These are phyloP conservation scores for Gossypium schwendimanii DNA, from an alignment of 441 rosid genomes.

Conservation along the genomic window DNA sequence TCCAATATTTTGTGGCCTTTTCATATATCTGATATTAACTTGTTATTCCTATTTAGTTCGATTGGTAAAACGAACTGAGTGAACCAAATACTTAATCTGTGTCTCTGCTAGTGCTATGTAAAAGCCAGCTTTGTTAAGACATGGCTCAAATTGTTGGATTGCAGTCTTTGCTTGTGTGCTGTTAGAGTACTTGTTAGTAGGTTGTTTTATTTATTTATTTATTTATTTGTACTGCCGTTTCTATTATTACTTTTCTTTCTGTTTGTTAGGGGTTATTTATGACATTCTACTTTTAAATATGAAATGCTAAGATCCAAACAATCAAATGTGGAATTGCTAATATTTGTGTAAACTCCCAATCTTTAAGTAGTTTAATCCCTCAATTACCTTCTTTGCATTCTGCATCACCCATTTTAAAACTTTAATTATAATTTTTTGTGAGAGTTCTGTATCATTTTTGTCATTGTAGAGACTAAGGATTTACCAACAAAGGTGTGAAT, in stretches of 20 bases:
- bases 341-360: not conserved
- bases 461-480: slow-evolving; percentile 64
- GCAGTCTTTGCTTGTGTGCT: not conserved
- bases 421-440: not conserved
- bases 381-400: slow-evolving; percentile 2
- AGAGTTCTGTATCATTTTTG: slow-evolving; percentile 1
- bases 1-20: not conserved
- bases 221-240: not conserved
- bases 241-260: not conserved
- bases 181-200: not conserved
- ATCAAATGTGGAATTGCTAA: not conserved
- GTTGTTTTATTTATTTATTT: not conserved
- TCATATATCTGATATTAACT: not conserved
- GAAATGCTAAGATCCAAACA: slow-evolving; percentile 1
- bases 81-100: not conserved
- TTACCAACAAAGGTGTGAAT: slow-evolving; percentile 88
- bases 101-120: not conserved
- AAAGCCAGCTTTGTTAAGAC: not conserved
- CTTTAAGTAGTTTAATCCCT: not conserved
- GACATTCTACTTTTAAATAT: not conserved
- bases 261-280: not conserved
- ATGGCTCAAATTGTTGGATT: not conserved
- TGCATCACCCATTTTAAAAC: not conserved
- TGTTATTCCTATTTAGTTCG: not conserved
- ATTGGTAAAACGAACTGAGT: not conserved